A percentile compares a stretch with the other conserved stretches of the same genome.
phyloP scores from a whole-genome alignment of 228 moss, liverwort and hornwort species.

The Sphagnum fallax region DNA sequence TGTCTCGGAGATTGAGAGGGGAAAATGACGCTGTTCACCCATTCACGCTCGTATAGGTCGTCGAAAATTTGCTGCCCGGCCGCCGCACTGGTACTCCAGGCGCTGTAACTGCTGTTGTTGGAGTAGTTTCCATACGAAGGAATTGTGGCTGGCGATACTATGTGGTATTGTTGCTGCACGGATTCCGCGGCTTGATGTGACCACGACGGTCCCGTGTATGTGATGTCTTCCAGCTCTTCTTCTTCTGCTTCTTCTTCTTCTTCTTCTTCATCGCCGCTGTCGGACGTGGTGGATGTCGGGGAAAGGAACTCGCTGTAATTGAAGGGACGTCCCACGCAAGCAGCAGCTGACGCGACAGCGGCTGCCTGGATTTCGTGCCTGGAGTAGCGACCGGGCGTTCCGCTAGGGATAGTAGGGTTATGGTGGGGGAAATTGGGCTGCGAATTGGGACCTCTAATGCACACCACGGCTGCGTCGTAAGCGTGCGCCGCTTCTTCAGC shows the following conservation, averaged over 20 bases:
- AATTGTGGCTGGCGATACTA: too few relatives aligned
- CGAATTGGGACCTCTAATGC: constrained; percentile 25
- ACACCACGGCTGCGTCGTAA: constrained; percentile 40
- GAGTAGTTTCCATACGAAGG: too few relatives aligned
- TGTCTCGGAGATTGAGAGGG: too few relatives aligned
- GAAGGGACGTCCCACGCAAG: constrained; percentile 29
- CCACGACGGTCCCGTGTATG: constrained; percentile 6
- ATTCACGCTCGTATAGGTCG: too few relatives aligned
- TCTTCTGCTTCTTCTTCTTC: constrained; percentile 17
- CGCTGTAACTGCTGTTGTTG: too few relatives aligned
- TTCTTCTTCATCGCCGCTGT: too few relatives aligned
- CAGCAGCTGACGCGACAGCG: constrained; percentile 37
- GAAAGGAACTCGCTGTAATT: constrained; percentile 39
- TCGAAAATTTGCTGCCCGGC: too few relatives aligned
- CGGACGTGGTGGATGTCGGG: constrained; percentile 5
- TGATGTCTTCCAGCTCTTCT: constrained; percentile 24
- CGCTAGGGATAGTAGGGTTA: constrained; percentile 23
- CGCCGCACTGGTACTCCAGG: too few relatives aligned
- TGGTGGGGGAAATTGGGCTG: constrained; percentile 48
- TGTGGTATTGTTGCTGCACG: too few relatives aligned
- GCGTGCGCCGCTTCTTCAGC: constrained; percentile 50
- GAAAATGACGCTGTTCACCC: too few relatives aligned
- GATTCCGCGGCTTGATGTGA: constrained; percentile 2
- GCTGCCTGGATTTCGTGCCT: constrained; percentile 45
- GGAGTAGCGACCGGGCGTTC: constrained; percentile 27